Evolutionary conservation across 176 grass and related monocot genomes (phyloP).

Genomic region (Poa annua): DNA sequence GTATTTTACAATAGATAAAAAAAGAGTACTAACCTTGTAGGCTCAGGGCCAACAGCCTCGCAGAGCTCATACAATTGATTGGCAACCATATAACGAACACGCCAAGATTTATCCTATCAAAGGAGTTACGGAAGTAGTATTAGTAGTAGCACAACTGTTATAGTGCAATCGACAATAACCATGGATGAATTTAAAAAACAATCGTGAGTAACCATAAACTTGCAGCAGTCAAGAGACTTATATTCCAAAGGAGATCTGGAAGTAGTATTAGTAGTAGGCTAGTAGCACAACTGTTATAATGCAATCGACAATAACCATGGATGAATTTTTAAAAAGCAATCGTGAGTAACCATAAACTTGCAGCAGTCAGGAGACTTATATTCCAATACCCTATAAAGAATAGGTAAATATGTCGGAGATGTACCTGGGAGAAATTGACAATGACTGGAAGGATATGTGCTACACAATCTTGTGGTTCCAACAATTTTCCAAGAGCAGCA

Average conservation of each 20-base stretch:
- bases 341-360: slow-evolving; percentile 12
- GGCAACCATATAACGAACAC: slow-evolving; percentile 96
- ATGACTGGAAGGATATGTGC: slow-evolving; percentile 87
- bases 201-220: slow-evolving; percentile 14
- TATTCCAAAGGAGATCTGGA: slow-evolving; percentile 2
- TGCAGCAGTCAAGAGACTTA: slow-evolving; percentile 18
- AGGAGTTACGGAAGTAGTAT: slow-evolving; percentile 3
- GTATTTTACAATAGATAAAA: slow-evolving; percentile 20
- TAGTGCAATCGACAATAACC: not conserved
- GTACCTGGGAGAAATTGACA: slow-evolving; percentile 91
- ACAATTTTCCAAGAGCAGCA: slow-evolving; percentile 88
- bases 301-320: not conserved
- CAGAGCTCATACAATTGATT: slow-evolving; percentile 96
- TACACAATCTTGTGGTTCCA: slow-evolving; percentile 93
- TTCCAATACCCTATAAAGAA: slow-evolving; percentile 9
- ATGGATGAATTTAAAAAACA: not conserved
- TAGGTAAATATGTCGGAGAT: not conserved
- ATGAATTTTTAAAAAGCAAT: slow-evolving; percentile 1
- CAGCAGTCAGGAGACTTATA: slow-evolving; percentile 15
- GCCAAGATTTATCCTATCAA: slow-evolving; percentile 96
- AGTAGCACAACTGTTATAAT: not conserved
- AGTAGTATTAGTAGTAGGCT: slow-evolving; percentile 8
- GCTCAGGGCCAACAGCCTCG: slow-evolving; percentile 85
- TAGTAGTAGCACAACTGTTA: not conserved
- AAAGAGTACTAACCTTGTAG: slow-evolving; percentile 58